These are phyloP conservation scores for Eucalyptus sp. DNA, from an alignment of 345 rosid genomes.

Conservation along the genomic window DNA sequence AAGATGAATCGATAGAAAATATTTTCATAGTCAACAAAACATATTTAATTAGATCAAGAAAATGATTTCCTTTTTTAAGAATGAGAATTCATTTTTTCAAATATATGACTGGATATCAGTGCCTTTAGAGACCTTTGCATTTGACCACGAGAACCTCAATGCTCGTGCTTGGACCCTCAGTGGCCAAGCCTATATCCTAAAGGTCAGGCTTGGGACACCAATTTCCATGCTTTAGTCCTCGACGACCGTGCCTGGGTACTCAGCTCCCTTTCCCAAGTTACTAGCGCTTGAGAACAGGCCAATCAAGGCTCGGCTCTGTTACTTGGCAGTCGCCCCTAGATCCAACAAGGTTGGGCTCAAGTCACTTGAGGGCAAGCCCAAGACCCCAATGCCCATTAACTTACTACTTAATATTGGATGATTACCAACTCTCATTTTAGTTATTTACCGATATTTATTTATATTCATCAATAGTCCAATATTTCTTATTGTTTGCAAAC, in stretches of 20 bases:
- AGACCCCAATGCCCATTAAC: not conserved
- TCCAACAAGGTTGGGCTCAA: not conserved
- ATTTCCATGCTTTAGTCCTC: not conserved
- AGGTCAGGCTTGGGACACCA: not conserved
- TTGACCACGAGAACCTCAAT: not conserved
- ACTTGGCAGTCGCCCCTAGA: not conserved
- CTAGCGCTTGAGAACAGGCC: not conserved
- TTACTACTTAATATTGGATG: not conserved
- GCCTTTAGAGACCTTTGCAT: not conserved
- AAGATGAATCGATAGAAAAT: not conserved
- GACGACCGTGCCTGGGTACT: not conserved
- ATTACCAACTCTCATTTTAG: not conserved
- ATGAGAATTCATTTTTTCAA: not conserved
- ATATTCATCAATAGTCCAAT: not conserved
- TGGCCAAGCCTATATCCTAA: not conserved
- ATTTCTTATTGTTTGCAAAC: not conserved
- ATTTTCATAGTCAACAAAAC: not conserved
- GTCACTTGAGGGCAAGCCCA: not conserved
- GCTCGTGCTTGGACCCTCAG: not conserved
- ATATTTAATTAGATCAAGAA: not conserved
- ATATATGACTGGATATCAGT: not conserved
- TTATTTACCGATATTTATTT: not conserved
- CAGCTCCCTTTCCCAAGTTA: not conserved
- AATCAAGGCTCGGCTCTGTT: not conserved
- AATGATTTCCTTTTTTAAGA: not conserved